Evolutionary conservation across 78 protist genomes (phyloP).

Genomic region (Mastigamoeba balamuthi): DNA sequence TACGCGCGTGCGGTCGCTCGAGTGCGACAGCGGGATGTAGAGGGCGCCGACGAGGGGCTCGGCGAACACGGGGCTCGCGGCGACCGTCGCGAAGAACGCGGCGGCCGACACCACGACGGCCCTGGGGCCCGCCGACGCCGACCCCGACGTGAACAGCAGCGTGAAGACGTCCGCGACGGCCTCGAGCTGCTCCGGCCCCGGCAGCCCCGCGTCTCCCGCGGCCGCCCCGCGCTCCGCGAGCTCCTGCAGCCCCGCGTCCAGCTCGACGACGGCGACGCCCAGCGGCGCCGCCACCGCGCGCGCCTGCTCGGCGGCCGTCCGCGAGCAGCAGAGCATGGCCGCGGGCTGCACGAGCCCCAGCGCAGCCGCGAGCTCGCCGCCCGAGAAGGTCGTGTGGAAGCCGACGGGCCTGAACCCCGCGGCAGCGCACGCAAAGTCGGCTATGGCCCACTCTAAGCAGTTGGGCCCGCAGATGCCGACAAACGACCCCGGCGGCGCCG

Average conservation of each 20-base stretch:
- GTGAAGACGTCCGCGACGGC: neutral
- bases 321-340: too few relatives aligned
- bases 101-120: neutral
- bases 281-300: too few relatives aligned
- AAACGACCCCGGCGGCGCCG: neutral
- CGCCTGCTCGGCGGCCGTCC: too few relatives aligned
- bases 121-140: slow-evolving; percentile 20
- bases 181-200: too few relatives aligned
- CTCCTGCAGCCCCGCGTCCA: neutral
- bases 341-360: too few relatives aligned
- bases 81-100: neutral
- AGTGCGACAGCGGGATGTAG: slow-evolving; percentile 34
- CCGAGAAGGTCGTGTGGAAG: slow-evolving; percentile 12
- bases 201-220: neutral
- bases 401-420: neutral
- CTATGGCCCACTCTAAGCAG: neutral
- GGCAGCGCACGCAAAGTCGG: neutral
- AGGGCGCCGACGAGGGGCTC: neutral
- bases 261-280: neutral
- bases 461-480: slow-evolving; percentile 6
- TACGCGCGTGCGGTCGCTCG: slow-evolving; percentile 13
- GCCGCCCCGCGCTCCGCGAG: neutral
- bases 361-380: too few relatives aligned
- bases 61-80: neutral
- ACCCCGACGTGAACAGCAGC: slow-evolving; percentile 10